Percentiles rank a stretch among this genome's conserved stretches.
phyloP scores from a whole-genome alignment of 2,329 filamentous ascomycete species.

The Phyllosticta paracitricarpa region DNA sequence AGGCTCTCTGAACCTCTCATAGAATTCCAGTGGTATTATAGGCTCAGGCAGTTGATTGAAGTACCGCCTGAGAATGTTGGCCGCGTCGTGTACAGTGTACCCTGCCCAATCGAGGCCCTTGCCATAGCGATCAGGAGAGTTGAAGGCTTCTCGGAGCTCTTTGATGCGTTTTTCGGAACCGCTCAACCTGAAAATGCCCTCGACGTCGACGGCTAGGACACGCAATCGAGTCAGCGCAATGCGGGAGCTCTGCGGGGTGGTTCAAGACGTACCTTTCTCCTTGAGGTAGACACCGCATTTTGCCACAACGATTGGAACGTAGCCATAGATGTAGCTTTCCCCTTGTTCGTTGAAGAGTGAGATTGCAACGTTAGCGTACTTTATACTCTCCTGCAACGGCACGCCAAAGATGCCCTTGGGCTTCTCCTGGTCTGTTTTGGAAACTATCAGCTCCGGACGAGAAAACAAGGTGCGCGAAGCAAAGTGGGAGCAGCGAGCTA shows the following conservation, averaged over 20 bases:
- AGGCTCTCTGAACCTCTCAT: slow-evolving; percentile 82
- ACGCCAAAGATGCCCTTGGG: slow-evolving; percentile 85
- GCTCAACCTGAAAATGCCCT: slow-evolving; percentile 92
- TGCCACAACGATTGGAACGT: slow-evolving; percentile 94
- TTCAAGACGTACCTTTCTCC: slow-evolving; percentile 68
- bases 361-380: slow-evolving; percentile 96
- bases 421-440: slow-evolving; percentile 21
- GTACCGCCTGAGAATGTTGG: slow-evolving; percentile 90
- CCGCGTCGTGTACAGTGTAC: slow-evolving; percentile 96
- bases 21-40: slow-evolving; percentile 88
- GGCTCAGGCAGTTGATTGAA: slow-evolving; percentile 94
- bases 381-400: slow-evolving; percentile 85
- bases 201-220: slow-evolving; percentile 70
- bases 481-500: slow-evolving; percentile 1
- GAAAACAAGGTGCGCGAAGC: slow-evolving; percentile 3
- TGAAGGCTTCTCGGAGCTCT: slow-evolving; percentile 82
- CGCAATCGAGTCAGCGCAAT: slow-evolving; percentile 17
- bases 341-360: slow-evolving; percentile 88
- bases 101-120: slow-evolving; percentile 96
- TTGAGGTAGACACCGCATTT: slow-evolving; percentile 97
- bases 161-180: slow-evolving; percentile 98
- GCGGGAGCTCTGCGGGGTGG: neutral
- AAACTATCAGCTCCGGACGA: slow-evolving; percentile 6
- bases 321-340: slow-evolving; percentile 95
- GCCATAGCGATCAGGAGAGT: slow-evolving; percentile 89